These are phyloP conservation scores for Penicillium sp. DNA, from an alignment of 2,329 filamentous ascomycete genomes.

Conservation along the genomic window DNA sequence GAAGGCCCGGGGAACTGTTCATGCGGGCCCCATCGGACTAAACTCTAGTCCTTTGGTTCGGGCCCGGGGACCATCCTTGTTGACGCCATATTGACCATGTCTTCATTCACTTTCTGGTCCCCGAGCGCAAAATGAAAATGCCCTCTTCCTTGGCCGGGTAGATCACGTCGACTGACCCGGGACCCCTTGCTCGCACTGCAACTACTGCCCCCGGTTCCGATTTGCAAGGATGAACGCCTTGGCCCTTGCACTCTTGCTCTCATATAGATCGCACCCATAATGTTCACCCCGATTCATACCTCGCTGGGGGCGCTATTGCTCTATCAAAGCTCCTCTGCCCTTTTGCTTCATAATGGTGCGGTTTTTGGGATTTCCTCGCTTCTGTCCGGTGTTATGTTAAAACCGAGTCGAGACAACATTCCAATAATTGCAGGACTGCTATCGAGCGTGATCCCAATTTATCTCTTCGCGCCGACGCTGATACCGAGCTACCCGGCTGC, in stretches of 20 bases:
- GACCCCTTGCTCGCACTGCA: background rate
- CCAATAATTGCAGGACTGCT: conserved; percentile 54
- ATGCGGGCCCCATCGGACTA: background rate
- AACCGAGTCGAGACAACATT: conserved; percentile 48
- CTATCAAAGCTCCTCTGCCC: conserved; percentile 55
- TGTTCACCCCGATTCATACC: conserved; percentile 61
- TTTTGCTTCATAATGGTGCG: conserved; percentile 57
- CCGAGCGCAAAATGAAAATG: conserved; percentile 10
- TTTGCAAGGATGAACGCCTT: background rate
- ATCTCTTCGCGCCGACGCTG: conserved; percentile 49
- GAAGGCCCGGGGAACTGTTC: background rate
- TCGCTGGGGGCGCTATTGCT: conserved; percentile 56
- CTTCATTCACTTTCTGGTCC: conserved; percentile 14
- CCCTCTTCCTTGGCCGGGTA: background rate
- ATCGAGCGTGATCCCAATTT: conserved; percentile 50
- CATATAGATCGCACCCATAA: conserved; percentile 25
- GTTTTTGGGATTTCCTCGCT: conserved; percentile 57
- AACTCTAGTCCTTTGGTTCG: conserved; percentile 2
- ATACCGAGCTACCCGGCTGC: conserved; percentile 49
- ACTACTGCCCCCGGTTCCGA: background rate
- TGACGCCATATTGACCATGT: conserved; percentile 9
- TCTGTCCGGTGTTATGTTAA: conserved; percentile 47
- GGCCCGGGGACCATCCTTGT: conserved; percentile 16
- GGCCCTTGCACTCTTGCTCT: background rate
- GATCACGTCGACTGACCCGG: too few species aligned